phyloP scores from a whole-genome alignment of 176 grass and related monocot species.

The Cenchrus fungigraminus region DNA sequence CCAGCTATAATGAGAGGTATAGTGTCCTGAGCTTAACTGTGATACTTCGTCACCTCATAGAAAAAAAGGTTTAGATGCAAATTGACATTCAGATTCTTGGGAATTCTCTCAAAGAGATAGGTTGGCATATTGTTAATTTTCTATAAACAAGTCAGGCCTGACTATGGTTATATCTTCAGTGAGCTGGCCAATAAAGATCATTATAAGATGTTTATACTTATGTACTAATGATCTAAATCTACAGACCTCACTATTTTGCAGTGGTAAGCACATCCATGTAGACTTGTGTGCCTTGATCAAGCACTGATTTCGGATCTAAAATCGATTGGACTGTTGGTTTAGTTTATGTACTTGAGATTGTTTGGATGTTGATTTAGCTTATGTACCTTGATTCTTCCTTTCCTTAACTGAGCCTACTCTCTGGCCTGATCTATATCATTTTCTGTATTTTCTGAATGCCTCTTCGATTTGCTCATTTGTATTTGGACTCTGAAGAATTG shows the following conservation, averaged over 20 bases:
- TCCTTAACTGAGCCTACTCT: background rate
- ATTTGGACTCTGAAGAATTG: conserved; percentile 2
- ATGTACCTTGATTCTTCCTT: background rate
- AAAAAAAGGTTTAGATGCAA: background rate
- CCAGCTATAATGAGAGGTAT: conserved; percentile 93
- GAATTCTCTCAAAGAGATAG: conserved; percentile 15
- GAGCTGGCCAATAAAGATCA: background rate
- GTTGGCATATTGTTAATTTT: background rate
- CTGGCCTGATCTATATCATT: background rate
- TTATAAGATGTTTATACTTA: background rate
- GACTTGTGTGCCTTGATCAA: background rate
- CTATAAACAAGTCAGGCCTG: background rate
- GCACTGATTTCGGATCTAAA: background rate
- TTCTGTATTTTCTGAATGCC: background rate
- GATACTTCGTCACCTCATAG: background rate
- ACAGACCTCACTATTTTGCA: background rate
- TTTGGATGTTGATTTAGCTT: background rate
- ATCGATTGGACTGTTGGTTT: background rate
- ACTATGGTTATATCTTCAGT: background rate
- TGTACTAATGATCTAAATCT: conserved; percentile 14
- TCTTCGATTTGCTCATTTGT: background rate
- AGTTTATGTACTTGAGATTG: background rate
- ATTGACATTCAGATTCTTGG: background rate
- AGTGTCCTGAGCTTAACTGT: background rate
- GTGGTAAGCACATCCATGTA: background rate